Evolutionary conservation across 495 filamentous ascomycete genomes (phyloP), one percentile per base, ranked within the genome.

Genomic region (Elasticomyces elasticus): DNA sequence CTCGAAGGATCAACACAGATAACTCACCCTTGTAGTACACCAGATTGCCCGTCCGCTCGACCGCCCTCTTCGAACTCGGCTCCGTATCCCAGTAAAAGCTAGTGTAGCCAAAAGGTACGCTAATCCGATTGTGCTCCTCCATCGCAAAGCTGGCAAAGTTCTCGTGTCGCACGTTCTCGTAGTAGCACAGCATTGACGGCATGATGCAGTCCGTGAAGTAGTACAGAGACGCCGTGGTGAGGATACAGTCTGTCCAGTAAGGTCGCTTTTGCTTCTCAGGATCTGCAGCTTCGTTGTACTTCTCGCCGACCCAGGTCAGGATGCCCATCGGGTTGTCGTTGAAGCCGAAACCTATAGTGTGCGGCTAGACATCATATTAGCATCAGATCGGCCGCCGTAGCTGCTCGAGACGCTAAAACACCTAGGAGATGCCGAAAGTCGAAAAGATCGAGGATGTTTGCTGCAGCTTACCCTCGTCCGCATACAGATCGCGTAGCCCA

Each of bases 251-350:
- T 10, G 49, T 53, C 44, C 42, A 61, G 5, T 49, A 13, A 1
- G n/a, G 22, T 22, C 33, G 22, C 5, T 50, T 51, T 19, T 58
- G 61, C 9, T 52, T 55, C 15, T 38, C 58, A 2, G 59, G 61
- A 26, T 55, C 48, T 12, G 61, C 53, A 4, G 59, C 44, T 31
- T 64, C 62, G 38, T 54, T 43, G 50, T 64, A 64, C 62, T 64
- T 64, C 35, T 64, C 61, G 13, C 61, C 61, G 4, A 64, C 40
- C 49, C 58, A 62, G 33, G 58, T 59, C 56, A 59, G 41, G 56
- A 59, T 62, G 10, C 59, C 59, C 15, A 59, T 25, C 2, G 56
- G 59, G 31, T 51, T 51, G 46, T 62, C 59, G 22, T 49, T 38
- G 30, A 56, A 52, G 17, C 27, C 44, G 3, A 58, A 33, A 20